These are phyloP conservation scores for Phytopythium litorale DNA, from an alignment of 352 stramenopile species.

Conservation along the genomic window DNA sequence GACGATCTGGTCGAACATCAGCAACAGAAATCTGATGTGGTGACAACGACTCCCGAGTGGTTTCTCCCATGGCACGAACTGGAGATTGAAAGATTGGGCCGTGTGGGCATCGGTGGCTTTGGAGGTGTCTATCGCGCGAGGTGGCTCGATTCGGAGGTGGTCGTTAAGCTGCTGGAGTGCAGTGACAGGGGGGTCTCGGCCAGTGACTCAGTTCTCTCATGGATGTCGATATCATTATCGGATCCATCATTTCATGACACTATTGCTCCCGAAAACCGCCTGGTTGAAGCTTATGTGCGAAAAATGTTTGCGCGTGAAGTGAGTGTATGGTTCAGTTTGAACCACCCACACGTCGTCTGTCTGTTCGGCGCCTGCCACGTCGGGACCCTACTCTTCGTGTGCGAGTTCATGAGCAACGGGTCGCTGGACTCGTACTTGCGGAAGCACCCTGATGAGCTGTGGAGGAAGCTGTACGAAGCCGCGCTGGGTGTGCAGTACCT, in stretches of 20 bases:
- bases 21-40: not conserved
- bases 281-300: not conserved
- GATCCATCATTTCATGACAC: too few relatives aligned
- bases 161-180: slow-evolving; percentile 2
- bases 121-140: not conserved
- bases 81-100: not conserved
- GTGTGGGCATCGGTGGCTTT: not conserved
- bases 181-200: too few relatives aligned
- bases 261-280: too few relatives aligned
- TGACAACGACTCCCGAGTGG: not conserved
- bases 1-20: not conserved
- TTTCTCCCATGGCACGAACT: slow-evolving; percentile 1
- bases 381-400: slow-evolving; percentile 11
- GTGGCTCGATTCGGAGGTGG: slow-evolving; percentile 11
- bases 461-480: not conserved
- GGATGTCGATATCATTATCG: too few relatives aligned
- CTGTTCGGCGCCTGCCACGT: slow-evolving; percentile 17
- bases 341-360: slow-evolving; percentile 15
- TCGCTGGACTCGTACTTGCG: slow-evolving; percentile 11
- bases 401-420: not conserved
- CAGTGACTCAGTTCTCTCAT: too few relatives aligned
- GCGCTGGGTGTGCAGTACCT: slow-evolving; percentile 1
- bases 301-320: slow-evolving; percentile 15
- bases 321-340: slow-evolving; percentile 15
- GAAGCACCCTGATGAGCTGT: not conserved